These are phyloP conservation scores for Auriscalpium vulgare DNA, from an alignment of 768 basidiomycete genomes.

Conservation along the genomic window DNA sequence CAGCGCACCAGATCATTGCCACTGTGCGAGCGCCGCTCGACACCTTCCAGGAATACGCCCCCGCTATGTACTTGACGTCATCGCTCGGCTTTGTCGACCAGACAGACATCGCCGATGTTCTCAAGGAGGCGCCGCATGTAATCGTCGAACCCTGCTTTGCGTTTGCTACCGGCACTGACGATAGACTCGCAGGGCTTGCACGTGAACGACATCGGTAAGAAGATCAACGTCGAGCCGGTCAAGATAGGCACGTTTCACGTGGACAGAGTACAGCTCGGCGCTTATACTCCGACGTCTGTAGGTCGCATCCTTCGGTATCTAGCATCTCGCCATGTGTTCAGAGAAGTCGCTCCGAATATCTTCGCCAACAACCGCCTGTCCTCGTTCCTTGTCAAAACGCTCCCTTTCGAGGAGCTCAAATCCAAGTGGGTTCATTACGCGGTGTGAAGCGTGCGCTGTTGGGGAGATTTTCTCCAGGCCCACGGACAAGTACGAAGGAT, in stretches of 20 bases:
- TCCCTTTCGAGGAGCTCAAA: slow-evolving; percentile 14
- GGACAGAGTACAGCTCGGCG: background rate
- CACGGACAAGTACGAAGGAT: slow-evolving; percentile 8
- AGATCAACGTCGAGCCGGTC: background rate
- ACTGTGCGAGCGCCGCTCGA: background rate
- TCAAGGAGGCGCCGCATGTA: slow-evolving; percentile 2
- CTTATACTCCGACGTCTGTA: slow-evolving; percentile 4
- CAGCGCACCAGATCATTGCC: slow-evolving; percentile 2
- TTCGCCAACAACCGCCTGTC: slow-evolving; percentile 34
- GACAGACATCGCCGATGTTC: slow-evolving; percentile 1
- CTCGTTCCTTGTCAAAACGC: slow-evolving; percentile 25
- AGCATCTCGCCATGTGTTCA: slow-evolving; percentile 31
- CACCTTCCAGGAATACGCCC: background rate
- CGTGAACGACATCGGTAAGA: slow-evolving; percentile 3
- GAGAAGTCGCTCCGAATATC: slow-evolving; percentile 28
- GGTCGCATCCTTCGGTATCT: slow-evolving; percentile 31
- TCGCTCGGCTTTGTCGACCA: background rate
- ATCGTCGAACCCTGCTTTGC: background rate
- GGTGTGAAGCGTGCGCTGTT: background rate
- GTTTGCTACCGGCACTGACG: background rate
- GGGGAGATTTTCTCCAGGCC: background rate
- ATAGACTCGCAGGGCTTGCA: background rate
- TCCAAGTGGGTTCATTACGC: background rate
- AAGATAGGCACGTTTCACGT: slow-evolving; percentile 1
- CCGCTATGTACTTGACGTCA: background rate